phyloP scores from a whole-genome alignment of 176 grass and related monocot genomes.

The Avena atlantica region DNA sequence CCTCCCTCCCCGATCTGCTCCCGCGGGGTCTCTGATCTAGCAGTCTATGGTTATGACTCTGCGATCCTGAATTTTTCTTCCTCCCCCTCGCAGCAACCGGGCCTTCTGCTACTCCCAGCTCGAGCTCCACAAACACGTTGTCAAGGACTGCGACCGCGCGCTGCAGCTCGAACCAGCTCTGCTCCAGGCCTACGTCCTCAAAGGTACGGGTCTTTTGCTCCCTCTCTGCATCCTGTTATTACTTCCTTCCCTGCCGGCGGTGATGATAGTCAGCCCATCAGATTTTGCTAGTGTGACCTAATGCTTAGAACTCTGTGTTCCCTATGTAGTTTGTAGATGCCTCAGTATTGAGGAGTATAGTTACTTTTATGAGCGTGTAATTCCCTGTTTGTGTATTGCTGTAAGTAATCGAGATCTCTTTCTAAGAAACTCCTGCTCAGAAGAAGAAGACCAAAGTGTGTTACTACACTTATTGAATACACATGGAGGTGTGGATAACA shows the following conservation, averaged over 20 bases:
- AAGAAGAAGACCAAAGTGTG: background rate
- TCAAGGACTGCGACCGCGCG: constrained; percentile 94
- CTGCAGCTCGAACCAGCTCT: constrained; percentile 64
- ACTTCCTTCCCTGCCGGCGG: background rate
- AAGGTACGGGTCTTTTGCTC: constrained; percentile 52
- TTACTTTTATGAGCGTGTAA: background rate
- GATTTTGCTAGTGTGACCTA: background rate
- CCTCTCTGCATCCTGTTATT: background rate
- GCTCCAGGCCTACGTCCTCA: constrained; percentile 93
- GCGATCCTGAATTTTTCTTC: constrained; percentile 15
- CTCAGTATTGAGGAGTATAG: constrained; percentile 14
- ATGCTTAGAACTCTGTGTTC: constrained; percentile 10
- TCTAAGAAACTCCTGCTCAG: background rate
- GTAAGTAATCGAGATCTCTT: background rate
- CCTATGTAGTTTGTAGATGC: background rate
- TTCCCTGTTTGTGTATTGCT: background rate
- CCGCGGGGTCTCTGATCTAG: constrained; percentile 42
- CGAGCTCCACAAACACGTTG: constrained; percentile 97
- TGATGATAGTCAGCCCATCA: background rate
- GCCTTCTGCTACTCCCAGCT: constrained; percentile 96
- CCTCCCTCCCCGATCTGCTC: constrained; percentile 4
- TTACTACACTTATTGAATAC: background rate
- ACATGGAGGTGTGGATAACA: background rate
- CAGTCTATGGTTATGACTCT: background rate
- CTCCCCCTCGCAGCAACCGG: constrained; percentile 72